Base-by-base conservation (phyloP, 192 early-diverging fungal genomes). In the Lunasporangiospora selenospora region DNA sequence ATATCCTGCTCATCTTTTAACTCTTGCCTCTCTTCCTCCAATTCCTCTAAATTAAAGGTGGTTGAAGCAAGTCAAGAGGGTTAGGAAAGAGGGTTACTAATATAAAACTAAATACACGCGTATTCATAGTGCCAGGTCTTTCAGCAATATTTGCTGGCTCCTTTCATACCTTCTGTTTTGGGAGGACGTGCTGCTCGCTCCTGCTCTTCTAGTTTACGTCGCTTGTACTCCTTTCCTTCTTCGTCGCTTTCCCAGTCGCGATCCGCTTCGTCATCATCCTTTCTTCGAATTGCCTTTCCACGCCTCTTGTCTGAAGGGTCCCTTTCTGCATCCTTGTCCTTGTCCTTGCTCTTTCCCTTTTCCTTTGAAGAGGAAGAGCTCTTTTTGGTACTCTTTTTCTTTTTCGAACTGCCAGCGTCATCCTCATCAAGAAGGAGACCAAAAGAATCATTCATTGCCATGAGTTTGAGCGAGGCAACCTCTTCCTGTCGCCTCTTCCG, bases 1-100 rank as follows among this genome's bases (percentile, higher is more conserved):
- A 92, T 58, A 80, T 99, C 95, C 42, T 83, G 63, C 41, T 80
- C 67, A 34, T 85, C 86, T 29, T 89, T 88, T 21, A 41, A 69
- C 16, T 80, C 75, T 33, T 62, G 70, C 48, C 75, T 61, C 52
- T 83, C 77, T 41, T 80, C 66, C 44, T 85, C 86, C 39, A 79
- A 76, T 30, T 81, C 81, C 53, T 71, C 67, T 71, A 62, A n/a
- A n/a, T n/a, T n/a, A n/a, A n/a, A n/a, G n/a, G n/a, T n/a, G n/a
- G n/a, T n/a, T n/a, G n/a, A n/a, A n/a, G n/a, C n/a, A n/a, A n/a
- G n/a, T n/a, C n/a, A n/a, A n/a, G n/a, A n/a, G n/a, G n/a, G n/a
- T n/a, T n/a, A n/a, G n/a, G n/a, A n/a, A n/a, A n/a, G n/a, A n/a
- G n/a, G n/a, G n/a, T n/a, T n/a, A n/a, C n/a, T n/a, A n/a, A n/a